A percentile compares a stretch with the other conserved stretches of the same genome.
These are phyloP conservation scores for Rhizomucor miehei DNA, from an alignment of 371 early-diverging fungal species.

Conservation along the genomic window DNA sequence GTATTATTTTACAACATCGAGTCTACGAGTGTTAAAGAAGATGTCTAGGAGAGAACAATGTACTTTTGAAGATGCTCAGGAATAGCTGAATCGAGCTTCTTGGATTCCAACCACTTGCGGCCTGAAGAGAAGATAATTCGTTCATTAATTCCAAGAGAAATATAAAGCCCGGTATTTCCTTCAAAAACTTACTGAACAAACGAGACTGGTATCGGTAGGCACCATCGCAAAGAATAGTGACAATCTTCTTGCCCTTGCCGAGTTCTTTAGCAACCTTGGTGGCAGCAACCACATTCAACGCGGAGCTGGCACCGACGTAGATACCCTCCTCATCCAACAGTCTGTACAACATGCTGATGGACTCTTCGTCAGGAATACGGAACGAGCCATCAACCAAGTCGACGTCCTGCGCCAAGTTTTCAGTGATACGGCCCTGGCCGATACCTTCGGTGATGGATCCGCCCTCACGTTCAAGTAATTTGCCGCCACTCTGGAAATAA, in stretches of 20 bases:
- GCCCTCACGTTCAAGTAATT: constrained; percentile 68
- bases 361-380: constrained; percentile 77
- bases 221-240: constrained; percentile 89
- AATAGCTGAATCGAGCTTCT: constrained; percentile 73
- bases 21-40: background rate
- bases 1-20: too few relatives aligned
- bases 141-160: background rate
- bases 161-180: background rate
- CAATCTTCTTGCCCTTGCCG: constrained; percentile 77
- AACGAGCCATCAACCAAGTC: constrained; percentile 82
- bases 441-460: constrained; percentile 87
- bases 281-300: constrained; percentile 93
- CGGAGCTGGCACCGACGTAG: constrained; percentile 90
- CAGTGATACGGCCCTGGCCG: constrained; percentile 94
- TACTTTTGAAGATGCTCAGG: constrained; percentile 86
- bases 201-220: constrained; percentile 91
- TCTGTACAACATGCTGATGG: constrained; percentile 81
- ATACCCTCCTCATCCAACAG: constrained; percentile 92
- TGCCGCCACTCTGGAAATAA: constrained; percentile 72
- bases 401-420: constrained; percentile 80
- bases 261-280: constrained; percentile 84
- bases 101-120: constrained; percentile 81
- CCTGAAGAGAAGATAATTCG: constrained; percentile 16
- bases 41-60: constrained; percentile 58
- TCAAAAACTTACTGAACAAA: constrained; percentile 69